Percentiles rank a stretch among this genome's conserved stretches.
phyloP scores from a whole-genome alignment of 106 monocot genomes.

The Dendrobium officinale region DNA sequence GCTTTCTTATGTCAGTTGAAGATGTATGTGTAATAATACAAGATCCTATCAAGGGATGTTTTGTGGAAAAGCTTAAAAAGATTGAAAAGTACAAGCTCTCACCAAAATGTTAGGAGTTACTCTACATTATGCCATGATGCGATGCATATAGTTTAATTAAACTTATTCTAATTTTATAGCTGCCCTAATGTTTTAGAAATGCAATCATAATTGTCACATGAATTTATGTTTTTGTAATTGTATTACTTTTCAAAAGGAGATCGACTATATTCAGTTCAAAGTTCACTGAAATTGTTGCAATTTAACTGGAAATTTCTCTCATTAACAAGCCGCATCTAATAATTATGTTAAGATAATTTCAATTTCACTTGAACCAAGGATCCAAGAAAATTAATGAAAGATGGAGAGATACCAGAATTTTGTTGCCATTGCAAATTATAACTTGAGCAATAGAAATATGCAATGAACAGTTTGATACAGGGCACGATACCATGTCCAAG shows the following conservation, averaged over 20 bases:
- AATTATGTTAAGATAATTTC: neutral
- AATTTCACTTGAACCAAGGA: neutral
- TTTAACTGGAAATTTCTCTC: neutral
- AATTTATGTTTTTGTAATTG: neutral
- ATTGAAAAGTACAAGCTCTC: too few relatives aligned
- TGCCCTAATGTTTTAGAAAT: neutral
- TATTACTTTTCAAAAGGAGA: neutral
- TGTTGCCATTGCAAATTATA: neutral
- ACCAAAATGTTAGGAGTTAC: neutral
- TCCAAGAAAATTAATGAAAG: neutral
- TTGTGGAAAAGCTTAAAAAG: too few relatives aligned
- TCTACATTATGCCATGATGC: neutral
- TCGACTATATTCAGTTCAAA: neutral
- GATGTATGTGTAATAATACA: too few relatives aligned
- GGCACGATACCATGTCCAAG: neutral
- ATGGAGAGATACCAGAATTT: neutral
- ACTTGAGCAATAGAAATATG: neutral
- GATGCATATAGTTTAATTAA: neutral
- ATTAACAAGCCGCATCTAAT: neutral
- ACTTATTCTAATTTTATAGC: neutral
- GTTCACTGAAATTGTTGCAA: neutral
- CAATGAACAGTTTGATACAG: neutral
- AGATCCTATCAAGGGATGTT: too few relatives aligned
- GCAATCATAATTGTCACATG: neutral
- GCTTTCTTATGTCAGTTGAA: too few relatives aligned